These are phyloP conservation scores for Linnemannia exigua DNA, from an alignment of 192 early-diverging fungal species.

Conservation along the genomic window DNA sequence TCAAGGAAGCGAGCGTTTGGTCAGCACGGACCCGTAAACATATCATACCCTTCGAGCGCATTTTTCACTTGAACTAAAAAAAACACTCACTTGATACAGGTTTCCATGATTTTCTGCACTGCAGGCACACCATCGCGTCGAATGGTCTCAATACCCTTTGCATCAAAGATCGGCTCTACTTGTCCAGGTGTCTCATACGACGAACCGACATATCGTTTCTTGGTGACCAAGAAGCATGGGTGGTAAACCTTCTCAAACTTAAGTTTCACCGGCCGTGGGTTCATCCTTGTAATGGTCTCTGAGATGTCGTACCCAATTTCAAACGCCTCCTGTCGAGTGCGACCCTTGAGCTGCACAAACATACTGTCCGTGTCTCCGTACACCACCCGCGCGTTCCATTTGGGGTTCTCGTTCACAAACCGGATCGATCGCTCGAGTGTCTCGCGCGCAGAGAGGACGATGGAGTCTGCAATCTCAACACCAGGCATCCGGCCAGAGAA, in stretches of 20 bases:
- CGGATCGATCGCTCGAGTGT: conserved; percentile 83
- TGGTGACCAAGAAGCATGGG: conserved; percentile 89
- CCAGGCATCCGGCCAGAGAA: conserved; percentile 94
- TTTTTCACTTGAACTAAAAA: background rate
- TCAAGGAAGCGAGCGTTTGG: too few relatives aligned
- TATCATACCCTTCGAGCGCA: too few relatives aligned
- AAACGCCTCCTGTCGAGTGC: conserved; percentile 80
- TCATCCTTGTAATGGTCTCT: conserved; percentile 75
- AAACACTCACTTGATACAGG: conserved; percentile 71
- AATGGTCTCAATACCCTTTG: conserved; percentile 97
- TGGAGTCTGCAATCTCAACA: conserved; percentile 91
- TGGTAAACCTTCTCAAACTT: conserved; percentile 98
- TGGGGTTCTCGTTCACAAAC: conserved; percentile 69
- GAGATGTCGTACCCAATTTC: conserved; percentile 88
- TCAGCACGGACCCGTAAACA: too few relatives aligned
- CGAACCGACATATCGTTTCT: conserved; percentile 95
- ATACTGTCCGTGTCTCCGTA: conserved; percentile 97
- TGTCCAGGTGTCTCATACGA: conserved; percentile 79
- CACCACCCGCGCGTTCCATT: conserved; percentile 86
- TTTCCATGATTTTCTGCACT: conserved; percentile 84
- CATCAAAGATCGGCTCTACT: conserved; percentile 85
- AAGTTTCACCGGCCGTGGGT: conserved; percentile 88
- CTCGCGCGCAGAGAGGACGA: conserved; percentile 89
- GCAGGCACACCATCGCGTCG: conserved; percentile 88
- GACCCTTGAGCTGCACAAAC: conserved; percentile 84